Evolutionary conservation across 2,329 filamentous ascomycete species (phyloP).

Genomic region (Trichophyton simii): DNA sequence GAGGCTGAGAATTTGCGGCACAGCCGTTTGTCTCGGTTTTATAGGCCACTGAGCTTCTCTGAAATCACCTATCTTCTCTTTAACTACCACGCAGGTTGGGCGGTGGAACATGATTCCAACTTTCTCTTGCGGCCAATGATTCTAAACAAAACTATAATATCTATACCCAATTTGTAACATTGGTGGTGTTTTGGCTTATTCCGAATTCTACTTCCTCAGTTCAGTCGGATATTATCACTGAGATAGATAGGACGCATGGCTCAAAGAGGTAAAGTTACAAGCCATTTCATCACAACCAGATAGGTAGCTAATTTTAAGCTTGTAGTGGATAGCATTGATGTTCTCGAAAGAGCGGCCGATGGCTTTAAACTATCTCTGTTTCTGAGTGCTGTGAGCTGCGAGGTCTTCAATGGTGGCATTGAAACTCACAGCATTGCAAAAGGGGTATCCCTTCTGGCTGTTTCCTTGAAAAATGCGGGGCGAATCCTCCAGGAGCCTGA

Average conservation of each 20-base stretch:
- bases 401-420: conserved; percentile 27
- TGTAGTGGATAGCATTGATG: background rate
- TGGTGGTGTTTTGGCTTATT: background rate
- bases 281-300: background rate
- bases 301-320: background rate
- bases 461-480: conserved; percentile 29
- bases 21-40: background rate
- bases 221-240: background rate
- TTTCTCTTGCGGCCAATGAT: background rate
- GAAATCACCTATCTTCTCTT: background rate
- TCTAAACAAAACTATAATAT: background rate
- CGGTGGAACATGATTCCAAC: background rate
- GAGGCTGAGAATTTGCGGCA: background rate
- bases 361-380: conserved; percentile 32
- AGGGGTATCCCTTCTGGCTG: conserved; percentile 29
- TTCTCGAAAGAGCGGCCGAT: conserved; percentile 9
- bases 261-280: background rate
- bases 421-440: conserved; percentile 34
- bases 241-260: background rate
- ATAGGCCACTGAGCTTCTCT: background rate
- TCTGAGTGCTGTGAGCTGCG: conserved; percentile 31
- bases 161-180: background rate
- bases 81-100: background rate
- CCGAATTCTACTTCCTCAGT: background rate
- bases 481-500: conserved; percentile 22